Evolutionary conservation across 495 filamentous ascomycete species (phyloP), one percentile per base, ranked within the genome.

Genomic region (Penicillium odoratum): DNA sequence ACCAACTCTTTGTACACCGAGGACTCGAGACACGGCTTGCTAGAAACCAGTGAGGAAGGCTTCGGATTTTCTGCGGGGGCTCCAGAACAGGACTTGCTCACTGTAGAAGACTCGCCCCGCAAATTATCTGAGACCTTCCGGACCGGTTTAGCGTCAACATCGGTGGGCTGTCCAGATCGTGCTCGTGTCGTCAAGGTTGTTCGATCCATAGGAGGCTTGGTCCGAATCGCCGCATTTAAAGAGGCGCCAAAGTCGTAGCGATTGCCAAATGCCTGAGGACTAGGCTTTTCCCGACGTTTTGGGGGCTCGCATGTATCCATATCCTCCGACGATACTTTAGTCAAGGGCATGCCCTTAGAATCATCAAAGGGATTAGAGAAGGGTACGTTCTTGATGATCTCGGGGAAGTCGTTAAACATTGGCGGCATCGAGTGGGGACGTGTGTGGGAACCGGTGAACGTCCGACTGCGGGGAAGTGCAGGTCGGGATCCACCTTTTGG

Each of bases 241-340:
- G 95, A 97, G 34, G 89, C 90, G 46, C 88, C 85, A 66, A 98
- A 97, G 71, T 97, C 93, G 70, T 98, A 98, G 42, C 94, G 87
- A 66, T 89, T 91, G 42, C 90, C 87, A 64, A 97, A 97, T 36
- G 87, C 89, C 67, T 93, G 90, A 31, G 83, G 87, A 53, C 79
- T 79, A 15, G 83, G 81, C 51, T 83, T 81, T 36, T 85, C 76
- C 48, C 82, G 81, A 51, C 76, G 82, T 49, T 78, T 74, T 43
- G 78, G 78, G 36, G 77, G 71, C 66, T 68, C 75, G 38, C 76
- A 61, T n/a, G 70, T 61, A 31, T 77, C 71, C 26, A 67, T 66
- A 25, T 77, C 74, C 29, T 72, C 63, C 10, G 72, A 61, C 10
- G 70, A 36, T 3, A 51, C 66, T 25, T 67, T 65, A 33, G 44